Conservation (phyloP, 306 rosid species). For the Ziziphus jujuba region DNA sequence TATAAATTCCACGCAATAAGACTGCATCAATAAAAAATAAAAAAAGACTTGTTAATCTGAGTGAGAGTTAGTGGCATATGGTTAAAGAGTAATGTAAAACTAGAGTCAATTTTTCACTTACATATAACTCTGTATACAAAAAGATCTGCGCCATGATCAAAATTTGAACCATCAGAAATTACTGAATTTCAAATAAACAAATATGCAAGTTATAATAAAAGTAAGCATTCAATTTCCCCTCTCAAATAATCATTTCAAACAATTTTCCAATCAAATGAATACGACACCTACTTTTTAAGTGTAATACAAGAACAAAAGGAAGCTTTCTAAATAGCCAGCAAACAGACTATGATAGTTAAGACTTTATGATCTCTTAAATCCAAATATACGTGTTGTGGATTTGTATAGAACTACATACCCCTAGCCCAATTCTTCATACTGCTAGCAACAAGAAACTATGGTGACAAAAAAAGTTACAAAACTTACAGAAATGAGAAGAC, state of each 20-base stretch:
- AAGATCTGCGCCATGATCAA: slow-evolving; percentile 56
- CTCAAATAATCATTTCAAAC: background rate
- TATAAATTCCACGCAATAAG: slow-evolving; percentile 76
- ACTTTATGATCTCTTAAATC: background rate
- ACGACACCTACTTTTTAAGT: background rate
- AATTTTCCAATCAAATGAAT: background rate
- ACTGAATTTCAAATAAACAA: slow-evolving; percentile 4
- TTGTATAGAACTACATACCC: no score
- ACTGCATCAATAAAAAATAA: slow-evolving; percentile 40
- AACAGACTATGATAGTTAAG: background rate
- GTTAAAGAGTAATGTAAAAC: background rate
- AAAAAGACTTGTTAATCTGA: slow-evolving; percentile 4
- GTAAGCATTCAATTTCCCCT: slow-evolving; percentile 8
- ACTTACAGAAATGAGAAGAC: slow-evolving; percentile 68
- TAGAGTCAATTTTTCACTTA: slow-evolving; percentile 43
- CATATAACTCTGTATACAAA: slow-evolving; percentile 71
- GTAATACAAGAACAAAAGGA: slow-evolving; percentile 1
- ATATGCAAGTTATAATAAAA: background rate
- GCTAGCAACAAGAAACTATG: background rate
- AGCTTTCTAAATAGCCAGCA: slow-evolving; percentile 7
- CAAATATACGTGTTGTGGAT: no score
- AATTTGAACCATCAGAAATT: slow-evolving; percentile 27
- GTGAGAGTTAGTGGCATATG: slow-evolving; percentile 2
- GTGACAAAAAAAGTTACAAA: slow-evolving; percentile 3
- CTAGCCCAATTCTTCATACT: no score